Conservation (phyloP, 768 basidiomycete genomes). For the Rhizopogon roseolus region DNA sequence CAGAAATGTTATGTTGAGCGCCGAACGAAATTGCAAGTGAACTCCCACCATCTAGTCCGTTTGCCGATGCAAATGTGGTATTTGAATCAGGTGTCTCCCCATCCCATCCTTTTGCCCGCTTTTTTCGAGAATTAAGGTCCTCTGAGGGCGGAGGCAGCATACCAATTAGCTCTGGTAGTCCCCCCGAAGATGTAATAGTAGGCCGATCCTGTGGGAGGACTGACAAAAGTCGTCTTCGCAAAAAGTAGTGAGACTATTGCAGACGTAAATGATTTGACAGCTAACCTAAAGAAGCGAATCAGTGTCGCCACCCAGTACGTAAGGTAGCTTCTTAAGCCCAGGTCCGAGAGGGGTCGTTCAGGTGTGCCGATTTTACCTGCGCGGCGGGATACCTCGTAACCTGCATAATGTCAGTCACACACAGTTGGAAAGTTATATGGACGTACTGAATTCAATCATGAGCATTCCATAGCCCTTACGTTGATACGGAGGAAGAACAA, state of each 20-base stretch:
- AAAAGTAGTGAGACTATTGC: background rate
- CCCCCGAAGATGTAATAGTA: slow-evolving; percentile 39
- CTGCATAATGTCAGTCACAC: slow-evolving; percentile 33
- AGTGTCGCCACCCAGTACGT: slow-evolving; percentile 84
- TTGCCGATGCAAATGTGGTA: slow-evolving; percentile 27
- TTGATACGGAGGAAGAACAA: slow-evolving; percentile 92
- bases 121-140: slow-evolving; percentile 31
- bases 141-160: slow-evolving; percentile 29
- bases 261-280: slow-evolving; percentile 4
- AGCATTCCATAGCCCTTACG: slow-evolving; percentile 88
- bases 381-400: slow-evolving; percentile 87
- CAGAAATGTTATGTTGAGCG: background rate
- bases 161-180: slow-evolving; percentile 36
- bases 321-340: slow-evolving; percentile 87
- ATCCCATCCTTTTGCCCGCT: slow-evolving; percentile 66
- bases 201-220: slow-evolving; percentile 52
- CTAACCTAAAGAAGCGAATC: slow-evolving; percentile 77
- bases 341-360: slow-evolving; percentile 90
- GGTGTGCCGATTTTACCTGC: slow-evolving; percentile 83
- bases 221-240: slow-evolving; percentile 49
- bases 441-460: slow-evolving; percentile 96
- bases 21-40: background rate
- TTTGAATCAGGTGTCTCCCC: slow-evolving; percentile 52
- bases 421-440: background rate
- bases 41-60: slow-evolving; percentile 36